Evolutionary conservation across 345 rosid genomes (phyloP).

Genomic region (Salix dunnii): DNA sequence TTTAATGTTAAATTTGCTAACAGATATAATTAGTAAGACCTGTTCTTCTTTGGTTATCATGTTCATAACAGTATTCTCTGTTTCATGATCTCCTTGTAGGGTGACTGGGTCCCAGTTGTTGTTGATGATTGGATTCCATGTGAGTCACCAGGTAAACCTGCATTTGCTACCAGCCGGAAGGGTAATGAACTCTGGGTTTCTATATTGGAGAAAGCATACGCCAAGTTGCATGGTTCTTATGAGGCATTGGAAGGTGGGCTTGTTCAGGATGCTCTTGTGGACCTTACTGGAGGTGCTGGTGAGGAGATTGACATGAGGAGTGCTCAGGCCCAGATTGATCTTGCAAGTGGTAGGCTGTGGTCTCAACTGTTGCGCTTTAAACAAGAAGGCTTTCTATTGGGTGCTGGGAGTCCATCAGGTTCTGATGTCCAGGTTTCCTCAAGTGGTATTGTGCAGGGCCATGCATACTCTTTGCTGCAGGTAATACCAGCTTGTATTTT

Average conservation of each 20-base stretch:
- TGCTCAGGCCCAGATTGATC: constrained; percentile 98
- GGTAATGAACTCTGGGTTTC: constrained; percentile 96
- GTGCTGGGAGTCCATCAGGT: constrained; percentile 99
- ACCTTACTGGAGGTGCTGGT: constrained; percentile 99
- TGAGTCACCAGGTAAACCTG: constrained; percentile 92
- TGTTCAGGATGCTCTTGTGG: constrained; percentile 99
- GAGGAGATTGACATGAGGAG: constrained; percentile 99
- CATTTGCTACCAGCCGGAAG: constrained; percentile 95
- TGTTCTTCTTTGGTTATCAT: neutral
- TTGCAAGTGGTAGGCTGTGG: constrained; percentile 99
- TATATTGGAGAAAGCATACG: constrained; percentile 94
- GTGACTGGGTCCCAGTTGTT: constrained; percentile 99
- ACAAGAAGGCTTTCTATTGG: constrained; percentile 97
- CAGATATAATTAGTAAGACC: neutral
- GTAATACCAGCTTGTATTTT: constrained; percentile 33
- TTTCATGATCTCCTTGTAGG: constrained; percentile 44
- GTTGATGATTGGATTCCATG: constrained; percentile 99
- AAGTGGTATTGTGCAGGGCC: constrained; percentile 99
- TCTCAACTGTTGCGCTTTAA: constrained; percentile 95
- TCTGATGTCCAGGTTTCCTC: constrained; percentile 98
- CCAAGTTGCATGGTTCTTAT: constrained; percentile 96
- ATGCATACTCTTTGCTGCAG: constrained; percentile 96
- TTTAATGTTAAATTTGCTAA: neutral
- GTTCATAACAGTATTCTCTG: constrained; percentile 10
- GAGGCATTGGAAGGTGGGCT: constrained; percentile 99